A percentile compares a stretch with the other conserved stretches of the same genome.
Conservation (phyloP, 2,329 filamentous ascomycete genomes). For the Calonectria henricotiae region DNA sequence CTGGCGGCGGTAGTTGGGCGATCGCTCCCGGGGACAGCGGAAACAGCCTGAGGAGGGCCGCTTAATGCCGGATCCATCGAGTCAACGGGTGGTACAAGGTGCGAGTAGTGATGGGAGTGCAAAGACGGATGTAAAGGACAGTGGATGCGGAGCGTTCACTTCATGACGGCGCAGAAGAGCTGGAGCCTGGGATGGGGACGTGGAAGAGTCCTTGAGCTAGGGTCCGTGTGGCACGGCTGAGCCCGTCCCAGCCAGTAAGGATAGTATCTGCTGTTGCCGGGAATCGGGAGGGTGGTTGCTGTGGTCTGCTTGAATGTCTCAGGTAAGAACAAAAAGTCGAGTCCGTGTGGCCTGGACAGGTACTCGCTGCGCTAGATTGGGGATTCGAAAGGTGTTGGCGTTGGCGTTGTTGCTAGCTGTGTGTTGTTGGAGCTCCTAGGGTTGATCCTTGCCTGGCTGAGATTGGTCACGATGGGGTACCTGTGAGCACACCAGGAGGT, state of each 20-base stretch:
- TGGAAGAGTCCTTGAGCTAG: constrained; percentile 35
- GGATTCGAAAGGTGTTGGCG: constrained; percentile 25
- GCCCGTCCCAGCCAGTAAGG: constrained; percentile 20
- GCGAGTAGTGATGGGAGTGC: constrained; percentile 13
- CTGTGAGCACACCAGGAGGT: not conserved
- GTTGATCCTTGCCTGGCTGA: constrained; percentile 45
- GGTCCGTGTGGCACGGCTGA: constrained; percentile 39
- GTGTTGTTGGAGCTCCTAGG: constrained; percentile 18
- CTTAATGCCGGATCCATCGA: constrained; percentile 41
- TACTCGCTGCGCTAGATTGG: constrained; percentile 9
- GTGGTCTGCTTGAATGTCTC: constrained; percentile 6
- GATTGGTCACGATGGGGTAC: constrained; percentile 8
- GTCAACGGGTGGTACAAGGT: not conserved
- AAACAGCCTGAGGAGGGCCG: constrained; percentile 24
- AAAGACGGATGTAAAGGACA: constrained; percentile 17
- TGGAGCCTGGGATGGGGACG: constrained; percentile 26
- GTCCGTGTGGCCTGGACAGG: not conserved
- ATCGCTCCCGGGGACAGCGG: constrained; percentile 29
- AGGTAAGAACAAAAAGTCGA: not conserved
- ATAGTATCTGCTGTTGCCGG: constrained; percentile 16
- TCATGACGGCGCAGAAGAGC: constrained; percentile 36
- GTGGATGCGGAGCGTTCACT: constrained; percentile 34
- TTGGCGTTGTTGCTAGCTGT: constrained; percentile 3
- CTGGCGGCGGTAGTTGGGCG: constrained; percentile 34
- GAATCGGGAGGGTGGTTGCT: constrained; percentile 6